Percentiles rank a stretch among this genome's conserved stretches.
Conservation (phyloP, 1,284 basidiomycete species). For the Sporisorium exsertum region DNA sequence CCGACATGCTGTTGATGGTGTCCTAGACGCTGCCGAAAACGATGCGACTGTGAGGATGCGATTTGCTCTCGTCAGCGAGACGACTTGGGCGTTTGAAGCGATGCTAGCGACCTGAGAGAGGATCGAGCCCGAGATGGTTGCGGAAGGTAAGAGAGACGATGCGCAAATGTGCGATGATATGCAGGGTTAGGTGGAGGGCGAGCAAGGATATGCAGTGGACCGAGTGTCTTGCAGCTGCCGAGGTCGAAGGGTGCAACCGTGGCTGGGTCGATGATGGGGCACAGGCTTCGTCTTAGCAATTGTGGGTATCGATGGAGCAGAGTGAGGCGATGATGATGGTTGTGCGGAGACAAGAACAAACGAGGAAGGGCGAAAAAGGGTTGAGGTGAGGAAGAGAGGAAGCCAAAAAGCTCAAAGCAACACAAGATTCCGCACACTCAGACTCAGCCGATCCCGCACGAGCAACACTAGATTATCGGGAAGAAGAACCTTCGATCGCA, state of each 20-base stretch:
- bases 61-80: background rate
- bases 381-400: too few species aligned
- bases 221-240: background rate
- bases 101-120: too few species aligned
- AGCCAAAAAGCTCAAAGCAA: too few species aligned
- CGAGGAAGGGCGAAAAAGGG: background rate
- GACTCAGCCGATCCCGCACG: constrained; percentile 5
- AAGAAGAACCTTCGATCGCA: constrained; percentile 1
- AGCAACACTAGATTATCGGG: constrained; percentile 2
- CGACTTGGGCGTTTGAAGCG: background rate
- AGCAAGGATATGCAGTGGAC: constrained; percentile 6
- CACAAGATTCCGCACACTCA: background rate
- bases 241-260: background rate
- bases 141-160: background rate
- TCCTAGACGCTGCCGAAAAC: background rate
- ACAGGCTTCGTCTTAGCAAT: background rate
- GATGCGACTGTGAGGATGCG: background rate
- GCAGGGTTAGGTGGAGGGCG: constrained; percentile 4
- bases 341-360: background rate
- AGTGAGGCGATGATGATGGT: background rate
- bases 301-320: background rate
- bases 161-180: background rate
- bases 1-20: constrained; percentile 35
- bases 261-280: background rate
- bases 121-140: background rate